phyloP scores from a whole-genome alignment of 2,329 filamentous ascomycete species.

The Fusarium albidum region DNA sequence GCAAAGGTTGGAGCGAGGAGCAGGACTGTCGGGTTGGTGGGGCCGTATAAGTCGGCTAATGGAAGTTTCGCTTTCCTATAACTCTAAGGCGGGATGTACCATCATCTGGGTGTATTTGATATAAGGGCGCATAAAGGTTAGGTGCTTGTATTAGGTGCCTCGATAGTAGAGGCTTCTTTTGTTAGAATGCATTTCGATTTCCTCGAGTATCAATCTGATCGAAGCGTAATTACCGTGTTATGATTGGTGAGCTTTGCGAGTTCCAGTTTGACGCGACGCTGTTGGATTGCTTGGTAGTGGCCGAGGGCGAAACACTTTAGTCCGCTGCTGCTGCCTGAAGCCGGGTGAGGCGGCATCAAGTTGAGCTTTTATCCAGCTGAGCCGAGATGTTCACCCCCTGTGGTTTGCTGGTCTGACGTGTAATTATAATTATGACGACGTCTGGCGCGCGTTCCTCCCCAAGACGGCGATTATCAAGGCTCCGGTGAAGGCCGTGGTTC shows the following conservation, averaged over 20 bases:
- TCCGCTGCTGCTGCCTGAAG: no score
- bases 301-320: no score
- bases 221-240: not conserved
- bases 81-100: conserved; percentile 40
- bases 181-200: conserved; percentile 39
- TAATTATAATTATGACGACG: no score
- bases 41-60: conserved; percentile 33
- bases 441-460: no score
- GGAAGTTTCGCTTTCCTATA: conserved; percentile 30
- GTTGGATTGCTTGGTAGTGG: no score
- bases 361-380: no score
- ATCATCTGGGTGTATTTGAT: conserved; percentile 43
- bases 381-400: no score
- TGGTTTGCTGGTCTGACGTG: no score
- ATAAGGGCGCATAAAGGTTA: conserved; percentile 42
- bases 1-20: not conserved
- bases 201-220: conserved; percentile 6
- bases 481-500: no score
- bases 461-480: no score
- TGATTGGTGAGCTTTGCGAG: not conserved
- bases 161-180: conserved; percentile 37
- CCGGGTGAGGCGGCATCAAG: no score
- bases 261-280: no score
- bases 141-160: conserved; percentile 42
- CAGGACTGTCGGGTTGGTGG: conserved; percentile 26